These are phyloP conservation scores for Phytopythium oedochilum DNA, from an alignment of 352 stramenopile genomes.

Conservation along the genomic window DNA sequence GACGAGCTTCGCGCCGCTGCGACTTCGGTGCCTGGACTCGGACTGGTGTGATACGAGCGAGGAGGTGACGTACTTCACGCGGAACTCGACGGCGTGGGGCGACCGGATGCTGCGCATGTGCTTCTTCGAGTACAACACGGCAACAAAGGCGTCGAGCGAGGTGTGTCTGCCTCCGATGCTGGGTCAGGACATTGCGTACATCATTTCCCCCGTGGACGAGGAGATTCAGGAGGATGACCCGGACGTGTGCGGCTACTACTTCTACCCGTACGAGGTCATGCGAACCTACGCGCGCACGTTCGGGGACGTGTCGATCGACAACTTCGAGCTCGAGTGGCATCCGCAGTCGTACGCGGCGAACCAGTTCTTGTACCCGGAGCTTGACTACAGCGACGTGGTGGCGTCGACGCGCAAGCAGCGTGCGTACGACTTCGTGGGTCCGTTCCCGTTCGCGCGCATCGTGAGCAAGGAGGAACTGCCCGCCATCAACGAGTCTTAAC, in stretches of 20 bases:
- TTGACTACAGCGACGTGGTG: conserved; percentile 60
- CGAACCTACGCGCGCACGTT: conserved; percentile 53
- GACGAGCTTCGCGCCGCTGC: no score
- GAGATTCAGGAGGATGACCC: conserved; percentile 54
- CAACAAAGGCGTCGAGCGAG: conserved; percentile 37
- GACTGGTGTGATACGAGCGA: no score
- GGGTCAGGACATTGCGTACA: conserved; percentile 49
- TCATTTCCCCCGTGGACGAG: conserved; percentile 43
- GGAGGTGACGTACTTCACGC: no score
- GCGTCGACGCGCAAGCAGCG: conserved; percentile 64
- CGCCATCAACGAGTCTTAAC: neutral
- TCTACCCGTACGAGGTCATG: conserved; percentile 67
- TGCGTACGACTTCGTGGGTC: conserved; percentile 55
- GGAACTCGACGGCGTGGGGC: no score
- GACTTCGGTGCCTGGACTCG: no score
- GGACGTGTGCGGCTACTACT: conserved; percentile 70
- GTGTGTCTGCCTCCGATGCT: conserved; percentile 60
- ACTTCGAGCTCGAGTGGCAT: conserved; percentile 65
- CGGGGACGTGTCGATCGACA: conserved; percentile 68
- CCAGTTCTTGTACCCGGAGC: conserved; percentile 31
- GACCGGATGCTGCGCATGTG: no score
- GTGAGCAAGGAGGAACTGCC: conserved; percentile 37
- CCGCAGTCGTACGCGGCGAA: conserved; percentile 62
- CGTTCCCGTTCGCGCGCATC: conserved; percentile 62
- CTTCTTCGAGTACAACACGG: conserved; percentile 56